Evolutionary conservation across 495 filamentous ascomycete genomes (phyloP).

Genomic region (Aspergillus bridgeri): DNA sequence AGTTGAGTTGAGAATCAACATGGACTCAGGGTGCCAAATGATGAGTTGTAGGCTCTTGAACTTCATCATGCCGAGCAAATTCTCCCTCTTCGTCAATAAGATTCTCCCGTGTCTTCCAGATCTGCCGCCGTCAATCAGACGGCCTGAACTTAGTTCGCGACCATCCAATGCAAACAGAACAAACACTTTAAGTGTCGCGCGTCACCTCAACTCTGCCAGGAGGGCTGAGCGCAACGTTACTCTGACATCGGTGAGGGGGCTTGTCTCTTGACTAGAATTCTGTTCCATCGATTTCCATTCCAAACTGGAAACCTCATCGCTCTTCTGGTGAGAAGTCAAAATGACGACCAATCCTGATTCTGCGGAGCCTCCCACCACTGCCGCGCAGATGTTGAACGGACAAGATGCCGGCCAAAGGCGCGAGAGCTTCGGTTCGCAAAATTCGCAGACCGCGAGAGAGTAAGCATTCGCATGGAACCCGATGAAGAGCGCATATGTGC

Average conservation of each 20-base stretch:
- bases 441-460: constrained; percentile 87
- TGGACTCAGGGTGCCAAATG: neutral
- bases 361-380: constrained; percentile 2
- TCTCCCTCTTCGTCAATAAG: neutral
- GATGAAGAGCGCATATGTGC: neutral
- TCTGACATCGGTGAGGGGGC: neutral
- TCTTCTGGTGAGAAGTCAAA: neutral
- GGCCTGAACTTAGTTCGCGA: neutral
- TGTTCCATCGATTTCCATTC: neutral
- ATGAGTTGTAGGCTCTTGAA: neutral
- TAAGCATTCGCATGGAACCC: constrained; percentile 32
- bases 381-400: constrained; percentile 12
- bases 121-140: neutral
- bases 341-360: constrained; percentile 1
- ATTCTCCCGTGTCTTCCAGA: neutral
- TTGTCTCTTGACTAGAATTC: neutral
- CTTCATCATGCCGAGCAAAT: neutral
- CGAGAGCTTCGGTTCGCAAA: constrained; percentile 61
- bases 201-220: neutral
- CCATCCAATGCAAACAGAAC: constrained; percentile 17
- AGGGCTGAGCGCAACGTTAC: neutral
- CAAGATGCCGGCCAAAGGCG: constrained; percentile 24
- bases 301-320: neutral
- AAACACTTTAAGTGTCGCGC: constrained; percentile 19
- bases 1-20: neutral